Percentiles rank a stretch among this genome's conserved stretches.
phyloP scores from a whole-genome alignment of 176 grass and related monocot species.

The Metroxylon sagu region DNA sequence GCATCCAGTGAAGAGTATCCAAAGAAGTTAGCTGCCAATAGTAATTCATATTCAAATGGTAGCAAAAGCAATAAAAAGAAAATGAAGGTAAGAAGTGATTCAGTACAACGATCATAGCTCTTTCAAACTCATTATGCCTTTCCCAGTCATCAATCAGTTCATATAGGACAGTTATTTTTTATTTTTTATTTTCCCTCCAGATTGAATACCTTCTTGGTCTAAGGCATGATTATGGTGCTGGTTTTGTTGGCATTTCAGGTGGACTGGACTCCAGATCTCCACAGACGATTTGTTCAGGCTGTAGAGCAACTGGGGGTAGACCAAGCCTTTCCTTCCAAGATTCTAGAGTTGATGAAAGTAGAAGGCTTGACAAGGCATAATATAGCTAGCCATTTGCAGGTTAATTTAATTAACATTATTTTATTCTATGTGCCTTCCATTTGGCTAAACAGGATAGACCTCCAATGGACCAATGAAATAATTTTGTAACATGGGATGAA shows the following conservation, averaged over 20 bases:
- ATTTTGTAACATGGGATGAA: too few relatives aligned
- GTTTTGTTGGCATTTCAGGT: slow-evolving; percentile 22
- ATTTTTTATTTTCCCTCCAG: background rate
- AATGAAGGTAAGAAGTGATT: slow-evolving; percentile 20
- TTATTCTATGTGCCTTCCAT: slow-evolving; percentile 1
- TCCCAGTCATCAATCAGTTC: too few relatives aligned
- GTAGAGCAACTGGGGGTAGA: slow-evolving; percentile 46
- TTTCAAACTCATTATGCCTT: too few relatives aligned
- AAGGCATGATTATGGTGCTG: background rate
- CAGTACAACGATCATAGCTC: too few relatives aligned
- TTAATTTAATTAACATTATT: background rate
- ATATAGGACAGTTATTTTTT: background rate
- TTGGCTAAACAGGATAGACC: too few relatives aligned
- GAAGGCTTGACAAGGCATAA: slow-evolving; percentile 42
- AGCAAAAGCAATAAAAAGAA: slow-evolving; percentile 32
- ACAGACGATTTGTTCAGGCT: slow-evolving; percentile 43
- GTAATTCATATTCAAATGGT: slow-evolving; percentile 10
- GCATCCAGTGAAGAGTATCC: background rate
- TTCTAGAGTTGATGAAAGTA: slow-evolving; percentile 48
- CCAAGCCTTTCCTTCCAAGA: slow-evolving; percentile 50
- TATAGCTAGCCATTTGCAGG: slow-evolving; percentile 46
- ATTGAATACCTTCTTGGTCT: background rate
- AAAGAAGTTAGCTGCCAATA: slow-evolving; percentile 9
- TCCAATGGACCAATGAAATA: background rate
- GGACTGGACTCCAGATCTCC: slow-evolving; percentile 44